phyloP scores from a whole-genome alignment of 2,329 filamentous ascomycete genomes.

The Penicillium polonicum region DNA sequence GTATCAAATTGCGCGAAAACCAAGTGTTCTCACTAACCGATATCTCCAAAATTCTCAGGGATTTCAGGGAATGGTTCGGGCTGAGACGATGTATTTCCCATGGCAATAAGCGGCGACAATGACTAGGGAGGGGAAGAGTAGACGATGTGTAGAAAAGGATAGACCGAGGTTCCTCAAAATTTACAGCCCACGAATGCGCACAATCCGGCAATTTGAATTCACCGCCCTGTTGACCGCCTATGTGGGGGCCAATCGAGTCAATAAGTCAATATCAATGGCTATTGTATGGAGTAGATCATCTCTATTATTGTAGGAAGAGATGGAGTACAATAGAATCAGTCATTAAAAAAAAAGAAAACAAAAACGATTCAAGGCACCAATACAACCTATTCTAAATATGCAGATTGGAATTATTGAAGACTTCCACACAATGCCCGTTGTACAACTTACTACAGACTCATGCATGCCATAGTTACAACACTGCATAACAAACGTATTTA shows the following conservation, averaged over 20 bases:
- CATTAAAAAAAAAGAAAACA: neutral
- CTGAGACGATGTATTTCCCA: constrained; percentile 7
- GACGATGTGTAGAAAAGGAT: neutral
- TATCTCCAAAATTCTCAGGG: neutral
- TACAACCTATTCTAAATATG: neutral
- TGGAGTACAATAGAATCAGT: neutral
- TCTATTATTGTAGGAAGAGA: neutral
- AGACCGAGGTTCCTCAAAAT: constrained; percentile 4
- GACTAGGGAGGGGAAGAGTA: neutral
- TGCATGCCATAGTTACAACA: neutral
- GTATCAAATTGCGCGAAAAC: neutral
- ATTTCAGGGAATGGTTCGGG: neutral
- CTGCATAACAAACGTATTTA: neutral
- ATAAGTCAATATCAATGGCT: neutral
- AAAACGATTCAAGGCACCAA: neutral
- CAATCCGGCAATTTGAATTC: neutral
- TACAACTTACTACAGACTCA: neutral
- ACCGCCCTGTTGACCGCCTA: constrained; percentile 2
- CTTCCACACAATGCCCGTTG: neutral
- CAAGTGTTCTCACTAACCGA: neutral
- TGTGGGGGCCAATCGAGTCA: neutral
- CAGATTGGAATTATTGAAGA: too few species aligned
- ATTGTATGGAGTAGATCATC: neutral
- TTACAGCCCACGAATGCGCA: neutral
- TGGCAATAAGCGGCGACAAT: neutral